Conservation (phyloP, 306 rosid genomes). For the Hippophae gyantsensis region DNA sequence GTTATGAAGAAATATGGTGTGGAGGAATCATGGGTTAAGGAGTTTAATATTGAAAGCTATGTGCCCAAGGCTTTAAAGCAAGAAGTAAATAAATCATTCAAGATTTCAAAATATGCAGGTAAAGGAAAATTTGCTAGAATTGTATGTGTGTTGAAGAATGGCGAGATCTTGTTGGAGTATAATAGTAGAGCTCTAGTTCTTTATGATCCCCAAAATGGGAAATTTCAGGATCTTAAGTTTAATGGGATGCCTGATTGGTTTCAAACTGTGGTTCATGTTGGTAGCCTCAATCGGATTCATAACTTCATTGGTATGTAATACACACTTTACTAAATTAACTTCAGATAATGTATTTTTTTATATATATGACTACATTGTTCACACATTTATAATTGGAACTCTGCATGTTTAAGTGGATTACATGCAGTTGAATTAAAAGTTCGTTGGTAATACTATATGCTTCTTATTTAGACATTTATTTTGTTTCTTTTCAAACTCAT, state of each 20-base stretch:
- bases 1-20: constrained; percentile 35
- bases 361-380: too few relatives aligned
- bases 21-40: constrained; percentile 29
- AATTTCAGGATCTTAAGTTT: constrained; percentile 23
- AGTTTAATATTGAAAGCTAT: constrained; percentile 17
- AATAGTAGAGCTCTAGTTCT: constrained; percentile 30
- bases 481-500: too few relatives aligned
- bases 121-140: constrained; percentile 20
- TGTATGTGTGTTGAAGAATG: constrained; percentile 23
- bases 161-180: constrained; percentile 34
- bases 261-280: constrained; percentile 38
- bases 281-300: constrained; percentile 23
- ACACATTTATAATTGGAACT: too few relatives aligned
- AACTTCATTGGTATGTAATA: constrained; percentile 7
- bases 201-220: constrained; percentile 20
- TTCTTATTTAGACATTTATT: too few relatives aligned
- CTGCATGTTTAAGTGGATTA: too few relatives aligned
- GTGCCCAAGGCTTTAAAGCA: constrained; percentile 22
- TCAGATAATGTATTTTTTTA: too few relatives aligned
- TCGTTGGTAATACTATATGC: too few relatives aligned
- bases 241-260: constrained; percentile 39
- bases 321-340: too few relatives aligned
- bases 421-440: too few relatives aligned
- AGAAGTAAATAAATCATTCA: constrained; percentile 13
- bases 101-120: constrained; percentile 7